Percentiles rank a stretch among this genome's conserved stretches.
These are phyloP conservation scores for Malbranchea cinnamomea DNA, from an alignment of 2,329 filamentous ascomycete species.

Conservation along the genomic window DNA sequence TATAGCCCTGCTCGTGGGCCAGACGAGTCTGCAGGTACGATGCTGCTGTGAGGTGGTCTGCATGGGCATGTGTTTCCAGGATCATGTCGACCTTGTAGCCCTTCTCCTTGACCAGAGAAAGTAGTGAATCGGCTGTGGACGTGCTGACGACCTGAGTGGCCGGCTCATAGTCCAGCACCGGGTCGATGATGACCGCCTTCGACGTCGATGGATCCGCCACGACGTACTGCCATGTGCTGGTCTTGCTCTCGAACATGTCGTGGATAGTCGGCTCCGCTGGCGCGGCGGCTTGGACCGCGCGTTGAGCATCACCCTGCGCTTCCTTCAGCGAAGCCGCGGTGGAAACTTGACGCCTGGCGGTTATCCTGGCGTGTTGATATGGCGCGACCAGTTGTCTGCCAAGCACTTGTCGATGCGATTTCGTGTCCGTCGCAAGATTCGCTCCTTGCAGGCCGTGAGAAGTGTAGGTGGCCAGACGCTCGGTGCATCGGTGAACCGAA, in stretches of 20 bases:
- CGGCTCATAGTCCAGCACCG: constrained; percentile 44
- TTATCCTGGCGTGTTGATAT: no score
- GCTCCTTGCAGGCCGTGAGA: no score
- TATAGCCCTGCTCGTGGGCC: constrained; percentile 17
- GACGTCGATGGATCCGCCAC: constrained; percentile 38
- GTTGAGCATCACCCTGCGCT: neutral
- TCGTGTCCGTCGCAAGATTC: no score
- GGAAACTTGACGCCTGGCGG: no score
- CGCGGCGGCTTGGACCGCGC: no score
- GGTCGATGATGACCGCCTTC: constrained; percentile 43
- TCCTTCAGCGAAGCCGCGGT: no score
- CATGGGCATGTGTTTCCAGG: constrained; percentile 48
- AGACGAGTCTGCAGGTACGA: constrained; percentile 40
- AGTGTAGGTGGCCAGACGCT: no score
- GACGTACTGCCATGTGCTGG: constrained; percentile 48
- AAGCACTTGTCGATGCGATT: no score
- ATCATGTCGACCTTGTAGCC: constrained; percentile 38
- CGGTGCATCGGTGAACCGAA: no score
- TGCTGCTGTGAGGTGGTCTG: constrained; percentile 46
- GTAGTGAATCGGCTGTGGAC: constrained; percentile 36
- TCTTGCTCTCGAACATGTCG: constrained; percentile 23
- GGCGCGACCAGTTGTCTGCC: no score
- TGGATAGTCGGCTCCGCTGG: constrained; percentile 15
- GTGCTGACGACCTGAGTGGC: constrained; percentile 33
- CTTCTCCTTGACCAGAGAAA: constrained; percentile 29